Evolutionary conservation across 2,329 filamentous ascomycete species (phyloP), one percentile per base, ranked within the genome.

Genomic region (Ophioceras dolichostomum): DNA sequence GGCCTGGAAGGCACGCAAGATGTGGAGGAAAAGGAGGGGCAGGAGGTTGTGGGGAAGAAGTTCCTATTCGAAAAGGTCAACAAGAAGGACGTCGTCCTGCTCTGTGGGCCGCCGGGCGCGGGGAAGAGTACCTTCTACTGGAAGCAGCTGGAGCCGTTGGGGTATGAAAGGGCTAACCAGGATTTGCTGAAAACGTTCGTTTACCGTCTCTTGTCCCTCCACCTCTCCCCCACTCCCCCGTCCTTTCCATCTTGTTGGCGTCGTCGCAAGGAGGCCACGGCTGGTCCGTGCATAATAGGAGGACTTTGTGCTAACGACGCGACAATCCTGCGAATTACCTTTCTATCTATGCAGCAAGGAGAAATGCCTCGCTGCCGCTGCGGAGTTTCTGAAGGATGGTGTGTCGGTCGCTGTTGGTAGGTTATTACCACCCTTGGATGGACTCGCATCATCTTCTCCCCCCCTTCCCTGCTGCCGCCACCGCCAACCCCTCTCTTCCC

Each of bases 101-200:
- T 94, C 54, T 89, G 84, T 51, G 91, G 91, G 2, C 85, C 83
- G 34, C 91, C 91, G 0, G 88, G 84, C 1, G 77, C 86, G 3
- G 91, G 91, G 14, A 96, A 98, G 59, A 94, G 85, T 28, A 89
- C 86, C 0, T 94, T 91, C 51, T 95, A 81, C 60, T 85, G 80
- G 76, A 77, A 71, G 43, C 64, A 83, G 45, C 63, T 96, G 26
- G 68, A 87, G 53, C 82, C 83, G 18, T 60, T 91, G 20, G 83
- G 79, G 4, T 96, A 94, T 54, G 73, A 76, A 52, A 74, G 91
- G 34, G 74, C 95, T 21, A 98, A 96, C 49, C 91, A 96, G 61
- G 91, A 96, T 57, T 73, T 70, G 2, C 67, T 95, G 33, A 94
- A 94, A 58, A 80, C 74, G 55, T 55, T 18, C 6, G 53, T 46